Base-by-base conservation (phyloP, 352 stramenopile genomes). In the Sclerospora graminicola region DNA sequence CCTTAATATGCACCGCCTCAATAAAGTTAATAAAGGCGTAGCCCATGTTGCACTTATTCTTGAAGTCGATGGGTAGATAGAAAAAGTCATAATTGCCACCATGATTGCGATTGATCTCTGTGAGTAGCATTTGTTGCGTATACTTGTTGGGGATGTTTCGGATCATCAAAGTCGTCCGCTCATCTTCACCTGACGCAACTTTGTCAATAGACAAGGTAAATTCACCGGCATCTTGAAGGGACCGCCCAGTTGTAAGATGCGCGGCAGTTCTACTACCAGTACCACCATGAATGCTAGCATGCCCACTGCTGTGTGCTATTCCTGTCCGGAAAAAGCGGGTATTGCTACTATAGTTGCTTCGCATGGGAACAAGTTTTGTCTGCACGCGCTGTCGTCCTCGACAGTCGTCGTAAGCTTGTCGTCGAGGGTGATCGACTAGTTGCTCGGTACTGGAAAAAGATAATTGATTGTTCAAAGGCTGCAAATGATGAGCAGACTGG, bases 91-190 rank as follows among this genome's bases (percentile, higher is more conserved):
- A 96, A 32, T 92, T 84, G 15, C 95, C 94, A 43, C 94, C 77
- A 51, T 93, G 78, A 29, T 83, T 84, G 31, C 77, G 73, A 44
- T 98, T 95, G 59, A 99, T 97, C 82, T 99, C 95, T 1, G 85
- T 47, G 8, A 99, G 67, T 10, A 99, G 67, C 94, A 99, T 99
- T 51, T 98, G 75, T 60, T 99, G 96, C 5, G 95, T 98, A 66
- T 99, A 99, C 74, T 99, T 99, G 88, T 99, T 99, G 8, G 97
- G 97, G 39, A 99, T 99, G 66, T 99, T 99, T 49, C 96, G 86
- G 41, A 99, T 94, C 97, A 99, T 99, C 23, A 99, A 71, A 10
- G 97, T 99, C 24, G 97, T 99, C 40, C 97, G 77, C 39, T 64
- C 84, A 66, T 99, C 97, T 46, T 82, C 76, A 5, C 92, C 94